These are phyloP conservation scores for Kluyveromyces nonfermentans DNA, from an alignment of 805 yeast species.

Conservation along the genomic window DNA sequence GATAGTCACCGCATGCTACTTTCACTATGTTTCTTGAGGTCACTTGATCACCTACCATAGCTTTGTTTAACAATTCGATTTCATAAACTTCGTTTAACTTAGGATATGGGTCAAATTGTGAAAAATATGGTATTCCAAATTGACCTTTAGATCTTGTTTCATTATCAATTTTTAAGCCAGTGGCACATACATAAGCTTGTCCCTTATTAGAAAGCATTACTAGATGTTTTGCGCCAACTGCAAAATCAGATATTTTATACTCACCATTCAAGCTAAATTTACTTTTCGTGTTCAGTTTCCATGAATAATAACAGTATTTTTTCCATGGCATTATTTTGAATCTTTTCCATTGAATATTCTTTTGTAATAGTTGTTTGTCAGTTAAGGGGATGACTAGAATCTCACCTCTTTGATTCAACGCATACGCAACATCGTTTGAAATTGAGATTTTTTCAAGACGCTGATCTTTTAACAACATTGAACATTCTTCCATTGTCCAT, in stretches of 20 bases:
- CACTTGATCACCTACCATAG: slow-evolving; percentile 12
- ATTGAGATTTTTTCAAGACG: slow-evolving; percentile 35
- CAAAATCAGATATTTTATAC: slow-evolving; percentile 38
- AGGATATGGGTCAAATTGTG: slow-evolving; percentile 57
- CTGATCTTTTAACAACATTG: slow-evolving; percentile 38
- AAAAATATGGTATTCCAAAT: slow-evolving; percentile 65
- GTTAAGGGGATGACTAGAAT: slow-evolving; percentile 28
- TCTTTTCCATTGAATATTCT: slow-evolving; percentile 8
- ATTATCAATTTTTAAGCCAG: slow-evolving; percentile 34
- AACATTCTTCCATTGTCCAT: slow-evolving; percentile 39
- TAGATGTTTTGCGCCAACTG: slow-evolving; percentile 60
- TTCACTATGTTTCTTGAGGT: slow-evolving; percentile 38
- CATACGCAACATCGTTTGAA: slow-evolving; percentile 48
- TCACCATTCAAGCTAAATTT: slow-evolving; percentile 35
- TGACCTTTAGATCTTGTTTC: slow-evolving; percentile 59
- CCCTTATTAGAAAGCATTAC: slow-evolving; percentile 53
- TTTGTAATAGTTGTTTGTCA: slow-evolving; percentile 4
- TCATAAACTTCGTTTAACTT: slow-evolving; percentile 40
- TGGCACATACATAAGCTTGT: slow-evolving; percentile 51
- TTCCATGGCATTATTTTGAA: slow-evolving; percentile 21
- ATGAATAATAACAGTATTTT: slow-evolving; percentile 11
- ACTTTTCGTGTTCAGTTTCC: slow-evolving; percentile 15
- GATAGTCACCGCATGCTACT: slow-evolving; percentile 67
- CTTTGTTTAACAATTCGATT: slow-evolving; percentile 25
- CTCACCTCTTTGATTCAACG: slow-evolving; percentile 31